Percentiles rank a stretch among this genome's conserved stretches.
phyloP scores from a whole-genome alignment of 331 rosid genomes.

The Rhamnella rubrinervis region DNA sequence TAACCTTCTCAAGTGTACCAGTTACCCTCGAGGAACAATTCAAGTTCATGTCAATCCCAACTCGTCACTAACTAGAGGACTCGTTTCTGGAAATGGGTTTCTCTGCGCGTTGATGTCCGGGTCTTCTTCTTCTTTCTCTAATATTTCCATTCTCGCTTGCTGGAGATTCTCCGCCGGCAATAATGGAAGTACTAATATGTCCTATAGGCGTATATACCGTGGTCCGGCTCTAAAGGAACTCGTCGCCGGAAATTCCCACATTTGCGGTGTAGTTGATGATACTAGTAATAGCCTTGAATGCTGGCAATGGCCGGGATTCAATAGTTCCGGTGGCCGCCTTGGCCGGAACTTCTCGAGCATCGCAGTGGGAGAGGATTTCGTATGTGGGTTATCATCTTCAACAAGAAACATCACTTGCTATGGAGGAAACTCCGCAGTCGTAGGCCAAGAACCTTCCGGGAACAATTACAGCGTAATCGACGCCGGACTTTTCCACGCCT shows the following conservation, averaged over 20 bases:
- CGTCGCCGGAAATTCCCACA: slow-evolving; percentile 55
- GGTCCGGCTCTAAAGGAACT: slow-evolving; percentile 42
- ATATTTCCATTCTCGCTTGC: slow-evolving; percentile 43
- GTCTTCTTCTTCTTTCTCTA: slow-evolving; percentile 15
- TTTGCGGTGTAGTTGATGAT: slow-evolving; percentile 53
- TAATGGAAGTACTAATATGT: slow-evolving; percentile 25
- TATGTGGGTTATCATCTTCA: slow-evolving; percentile 48
- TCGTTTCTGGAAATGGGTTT: slow-evolving; percentile 72
- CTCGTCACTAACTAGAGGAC: slow-evolving; percentile 36
- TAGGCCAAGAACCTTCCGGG: slow-evolving; percentile 23
- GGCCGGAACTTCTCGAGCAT: slow-evolving; percentile 34
- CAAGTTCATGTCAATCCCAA: slow-evolving; percentile 24
- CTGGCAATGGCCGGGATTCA: slow-evolving; percentile 63
- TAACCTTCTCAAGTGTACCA: slow-evolving; percentile 56
- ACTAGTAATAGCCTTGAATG: slow-evolving; percentile 39
- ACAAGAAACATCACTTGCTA: slow-evolving; percentile 36
- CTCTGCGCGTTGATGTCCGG: slow-evolving; percentile 48
- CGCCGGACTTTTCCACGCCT: slow-evolving; percentile 67
- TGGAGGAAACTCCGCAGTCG: slow-evolving; percentile 26
- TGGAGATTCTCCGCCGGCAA: slow-evolving; percentile 65
- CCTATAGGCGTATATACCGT: slow-evolving; percentile 36
- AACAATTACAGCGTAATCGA: slow-evolving; percentile 29
- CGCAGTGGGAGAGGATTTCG: slow-evolving; percentile 67
- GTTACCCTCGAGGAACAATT: slow-evolving; percentile 38
- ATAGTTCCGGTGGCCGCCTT: background rate